Percentiles rank a stretch among this genome's conserved stretches.
Evolutionary conservation across 2,329 filamentous ascomycete species (phyloP).

Genomic region (Colletotrichum aenigma): DNA sequence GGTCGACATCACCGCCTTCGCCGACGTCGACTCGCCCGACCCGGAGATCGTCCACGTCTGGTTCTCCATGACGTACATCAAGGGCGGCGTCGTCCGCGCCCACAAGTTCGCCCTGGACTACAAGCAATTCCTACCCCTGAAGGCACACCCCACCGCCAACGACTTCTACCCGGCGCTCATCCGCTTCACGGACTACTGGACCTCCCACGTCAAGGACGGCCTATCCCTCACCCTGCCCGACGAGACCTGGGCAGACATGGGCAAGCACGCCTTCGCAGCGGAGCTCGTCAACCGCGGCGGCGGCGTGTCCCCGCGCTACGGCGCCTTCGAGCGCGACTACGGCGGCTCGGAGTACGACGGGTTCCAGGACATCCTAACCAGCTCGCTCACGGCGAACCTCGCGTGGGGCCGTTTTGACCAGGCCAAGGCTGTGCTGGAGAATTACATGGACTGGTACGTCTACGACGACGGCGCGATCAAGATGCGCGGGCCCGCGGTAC

Average conservation of each 20-base stretch:
- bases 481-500: constrained; percentile 5
- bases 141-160: background rate
- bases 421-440: background rate
- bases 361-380: background rate
- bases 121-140: background rate
- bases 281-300: background rate
- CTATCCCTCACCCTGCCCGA: background rate
- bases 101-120: background rate
- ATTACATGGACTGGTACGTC: constrained; percentile 47
- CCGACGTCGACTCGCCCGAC: background rate
- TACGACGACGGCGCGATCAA: constrained; percentile 28
- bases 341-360: background rate
- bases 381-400: background rate
- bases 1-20: background rate
- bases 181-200: background rate
- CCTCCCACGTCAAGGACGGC: background rate
- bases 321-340: background rate
- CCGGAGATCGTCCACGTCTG: background rate
- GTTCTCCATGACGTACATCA: background rate
- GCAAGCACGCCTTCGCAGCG: background rate
- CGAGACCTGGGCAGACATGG: background rate
- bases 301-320: background rate
- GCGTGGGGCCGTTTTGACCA: background rate
- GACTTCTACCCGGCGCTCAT: constrained; percentile 1
- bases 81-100: background rate